Evolutionary conservation across 306 rosid species (phyloP).

Genomic region (Senna siamea): DNA sequence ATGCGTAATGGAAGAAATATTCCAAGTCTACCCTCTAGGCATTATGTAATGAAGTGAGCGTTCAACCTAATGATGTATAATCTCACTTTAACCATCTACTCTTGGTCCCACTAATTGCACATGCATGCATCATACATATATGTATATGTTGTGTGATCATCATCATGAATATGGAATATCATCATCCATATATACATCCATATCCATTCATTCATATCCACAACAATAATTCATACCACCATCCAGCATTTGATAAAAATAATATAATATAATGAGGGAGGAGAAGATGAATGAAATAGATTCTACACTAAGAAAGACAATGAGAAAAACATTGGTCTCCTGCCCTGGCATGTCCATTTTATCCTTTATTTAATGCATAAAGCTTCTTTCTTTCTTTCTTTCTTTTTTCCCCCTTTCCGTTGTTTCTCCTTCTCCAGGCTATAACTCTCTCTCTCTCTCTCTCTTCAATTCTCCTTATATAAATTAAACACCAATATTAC

Average conservation of each 20-base stretch:
- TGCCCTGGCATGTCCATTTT: no score
- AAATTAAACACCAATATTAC: no score
- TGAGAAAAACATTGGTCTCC: slow-evolving; percentile 46
- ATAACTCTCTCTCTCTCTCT: no score
- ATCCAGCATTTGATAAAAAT: background rate
- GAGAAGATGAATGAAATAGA: slow-evolving; percentile 14
- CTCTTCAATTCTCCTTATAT: background rate
- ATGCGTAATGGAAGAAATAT: no score
- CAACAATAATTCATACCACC: slow-evolving; percentile 8
- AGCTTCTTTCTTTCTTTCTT: slow-evolving; percentile 26
- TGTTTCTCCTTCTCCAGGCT: no score
- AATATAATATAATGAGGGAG: slow-evolving; percentile 2
- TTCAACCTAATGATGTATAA: slow-evolving; percentile 17
- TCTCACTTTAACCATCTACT: slow-evolving; percentile 18
- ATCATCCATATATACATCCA: background rate
- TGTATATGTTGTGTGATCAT: no score
- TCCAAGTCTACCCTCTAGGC: no score
- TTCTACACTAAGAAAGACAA: slow-evolving; percentile 50
- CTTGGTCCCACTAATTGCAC: slow-evolving; percentile 39
- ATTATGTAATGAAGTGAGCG: slow-evolving; percentile 22
- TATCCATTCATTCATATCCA: no score
- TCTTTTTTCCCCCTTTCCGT: background rate
- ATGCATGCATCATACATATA: background rate
- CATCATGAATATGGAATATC: no score
- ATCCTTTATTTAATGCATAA: slow-evolving; percentile 36